Evolutionary conservation across 495 filamentous ascomycete species (phyloP).

Genomic region (Friedmanniomyces endolithicus): DNA sequence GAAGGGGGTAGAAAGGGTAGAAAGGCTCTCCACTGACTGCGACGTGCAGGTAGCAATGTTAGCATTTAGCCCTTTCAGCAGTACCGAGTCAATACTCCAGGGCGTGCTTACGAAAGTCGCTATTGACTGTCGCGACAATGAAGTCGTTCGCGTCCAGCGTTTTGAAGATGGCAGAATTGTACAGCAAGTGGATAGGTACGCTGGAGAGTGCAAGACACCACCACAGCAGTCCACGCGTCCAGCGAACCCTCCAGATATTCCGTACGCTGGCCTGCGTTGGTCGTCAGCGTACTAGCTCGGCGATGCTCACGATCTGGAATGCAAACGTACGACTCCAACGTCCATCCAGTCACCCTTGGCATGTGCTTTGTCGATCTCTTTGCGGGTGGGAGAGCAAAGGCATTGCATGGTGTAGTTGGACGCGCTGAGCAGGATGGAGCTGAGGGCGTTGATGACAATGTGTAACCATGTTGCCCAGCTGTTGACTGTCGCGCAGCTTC

Average conservation of each 20-base stretch:
- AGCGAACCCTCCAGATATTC: slow-evolving; percentile 11
- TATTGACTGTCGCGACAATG: slow-evolving; percentile 26
- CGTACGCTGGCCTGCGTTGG: neutral
- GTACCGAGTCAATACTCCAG: neutral
- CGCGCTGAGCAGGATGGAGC: slow-evolving; percentile 16
- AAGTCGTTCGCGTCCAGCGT: slow-evolving; percentile 32
- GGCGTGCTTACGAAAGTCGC: slow-evolving; percentile 20
- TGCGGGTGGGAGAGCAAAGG: slow-evolving; percentile 16
- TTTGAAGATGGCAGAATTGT: slow-evolving; percentile 25
- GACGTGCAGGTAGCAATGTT: neutral
- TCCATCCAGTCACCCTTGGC: slow-evolving; percentile 17
- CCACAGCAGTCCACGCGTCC: slow-evolving; percentile 4
- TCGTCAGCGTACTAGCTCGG: no score
- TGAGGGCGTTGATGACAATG: slow-evolving; percentile 12
- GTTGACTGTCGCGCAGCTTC: slow-evolving; percentile 3
- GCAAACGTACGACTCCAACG: slow-evolving; percentile 7
- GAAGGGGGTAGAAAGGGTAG: slow-evolving; percentile 5
- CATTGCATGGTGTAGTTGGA: slow-evolving; percentile 19
- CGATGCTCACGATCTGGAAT: no score
- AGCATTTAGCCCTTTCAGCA: neutral
- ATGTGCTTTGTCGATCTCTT: slow-evolving; percentile 20
- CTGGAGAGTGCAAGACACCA: slow-evolving; percentile 7
- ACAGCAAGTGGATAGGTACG: slow-evolving; percentile 19
- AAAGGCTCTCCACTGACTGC: slow-evolving; percentile 15
- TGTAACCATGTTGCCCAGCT: slow-evolving; percentile 4